Percentiles rank a stretch among this genome's conserved stretches.
Evolutionary conservation across 1,139 yeast species (phyloP).

Genomic region (Candida albicans): DNA sequence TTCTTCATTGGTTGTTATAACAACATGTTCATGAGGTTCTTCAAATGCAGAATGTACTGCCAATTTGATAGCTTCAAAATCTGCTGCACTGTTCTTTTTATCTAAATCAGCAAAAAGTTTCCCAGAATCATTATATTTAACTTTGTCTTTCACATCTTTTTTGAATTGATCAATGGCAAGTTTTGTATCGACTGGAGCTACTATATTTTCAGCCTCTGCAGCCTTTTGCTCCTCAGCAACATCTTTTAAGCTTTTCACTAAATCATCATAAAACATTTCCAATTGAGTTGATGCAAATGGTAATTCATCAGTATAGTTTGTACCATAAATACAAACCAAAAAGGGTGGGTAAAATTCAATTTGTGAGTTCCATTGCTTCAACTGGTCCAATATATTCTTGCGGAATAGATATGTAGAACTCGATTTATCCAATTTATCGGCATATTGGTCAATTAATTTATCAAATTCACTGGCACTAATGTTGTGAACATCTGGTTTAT

Average conservation of each 20-base stretch:
- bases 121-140: constrained; percentile 25
- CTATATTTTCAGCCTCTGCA: background rate
- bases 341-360: constrained; percentile 26
- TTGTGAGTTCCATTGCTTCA: constrained; percentile 18
- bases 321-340: constrained; percentile 21
- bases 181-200: constrained; percentile 8
- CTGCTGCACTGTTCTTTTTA: constrained; percentile 7
- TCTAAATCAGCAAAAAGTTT: constrained; percentile 18
- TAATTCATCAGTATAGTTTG: constrained; percentile 11
- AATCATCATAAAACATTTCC: constrained; percentile 21
- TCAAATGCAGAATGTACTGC: constrained; percentile 8
- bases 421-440: constrained; percentile 8
- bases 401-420: constrained; percentile 16
- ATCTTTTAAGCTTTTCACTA: constrained; percentile 19
- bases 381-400: constrained; percentile 16
- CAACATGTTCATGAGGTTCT: constrained; percentile 1
- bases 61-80: constrained; percentile 8
- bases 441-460: constrained; percentile 13
- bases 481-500: constrained; percentile 17
- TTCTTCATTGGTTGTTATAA: constrained; percentile 2
- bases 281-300: constrained; percentile 10
- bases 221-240: background rate
- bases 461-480: constrained; percentile 17
- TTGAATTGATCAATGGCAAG: constrained; percentile 28
- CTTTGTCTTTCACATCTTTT: constrained; percentile 4